Base-by-base conservation (phyloP, 305 asterid species). In the Fraxinus paxiana region DNA sequence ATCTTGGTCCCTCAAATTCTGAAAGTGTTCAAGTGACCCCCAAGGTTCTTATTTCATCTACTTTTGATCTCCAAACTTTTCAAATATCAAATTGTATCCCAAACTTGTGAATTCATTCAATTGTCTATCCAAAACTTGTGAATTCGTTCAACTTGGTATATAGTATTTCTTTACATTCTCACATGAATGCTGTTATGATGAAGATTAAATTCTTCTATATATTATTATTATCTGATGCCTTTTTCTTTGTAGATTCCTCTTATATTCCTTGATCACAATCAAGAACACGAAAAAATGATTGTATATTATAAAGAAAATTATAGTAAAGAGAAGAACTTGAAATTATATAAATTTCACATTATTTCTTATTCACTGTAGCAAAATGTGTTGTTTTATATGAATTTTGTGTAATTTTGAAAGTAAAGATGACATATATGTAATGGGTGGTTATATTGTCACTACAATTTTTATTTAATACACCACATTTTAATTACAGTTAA, bases 241-340 rank as follows among this genome's bases (percentile, higher is more conserved):
- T 34, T 18, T 82, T 79, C 54, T 61, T 31, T 78, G 86, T 83
- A 84, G 54, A 80, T 63, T 8, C 34, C 56, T 54, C 76, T 54
- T 75, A 75, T 18, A 31, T 82, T 82, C 85, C 38, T 80, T 77
- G 28, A 18, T 59, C 69, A 59, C 30, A 2, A 6, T 59, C 26
- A 17, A 20, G 69, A 59, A 59, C 2, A 1, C 22, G 3, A 18
- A 17, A 54, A 20, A 2, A 18, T 59, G 30, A 8, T 59, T 59
- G 69, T 56, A 18, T 18, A 56, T 18, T 18, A 56, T 56, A 56
- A 56, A 18, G 4, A 20, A 54, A 17, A 5, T 17, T 22, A 56
- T 17, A 20, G 3, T 17, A 22, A 18, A 56, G 28, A 17, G 67
- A 59, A 59, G 24, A 7, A 59, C 26, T 59, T 59, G 69, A 18